These are phyloP conservation scores for Cryptosporidium baileyi DNA, from an alignment of 169 alveolate species.

Conservation along the genomic window DNA sequence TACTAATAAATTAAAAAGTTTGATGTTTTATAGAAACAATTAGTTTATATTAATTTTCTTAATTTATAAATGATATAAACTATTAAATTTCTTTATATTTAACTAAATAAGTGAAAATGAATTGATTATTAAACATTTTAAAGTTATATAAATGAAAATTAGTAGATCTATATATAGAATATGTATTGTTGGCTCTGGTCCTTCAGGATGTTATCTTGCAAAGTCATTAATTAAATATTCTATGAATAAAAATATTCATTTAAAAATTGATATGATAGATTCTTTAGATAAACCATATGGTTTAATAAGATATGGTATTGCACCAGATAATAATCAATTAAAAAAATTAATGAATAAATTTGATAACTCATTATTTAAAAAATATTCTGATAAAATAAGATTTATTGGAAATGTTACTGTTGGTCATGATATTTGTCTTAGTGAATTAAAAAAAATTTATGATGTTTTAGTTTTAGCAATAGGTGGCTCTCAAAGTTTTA, in stretches of 20 bases:
- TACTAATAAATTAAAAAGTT: too few relatives aligned
- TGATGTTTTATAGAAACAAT: too few relatives aligned
- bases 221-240: slow-evolving; percentile 2
- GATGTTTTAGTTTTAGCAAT: slow-evolving; percentile 39
- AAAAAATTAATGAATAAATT: slow-evolving; percentile 8
- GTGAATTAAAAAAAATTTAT: slow-evolving; percentile 9
- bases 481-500: slow-evolving; percentile 46
- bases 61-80: too few relatives aligned
- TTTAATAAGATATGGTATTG: slow-evolving; percentile 44
- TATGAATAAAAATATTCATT: neutral
- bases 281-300: slow-evolving; percentile 48
- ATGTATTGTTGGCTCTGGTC: slow-evolving; percentile 66
- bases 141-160: neutral
- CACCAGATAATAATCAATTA: slow-evolving; percentile 42
- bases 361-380: slow-evolving; percentile 49
- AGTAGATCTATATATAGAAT: neutral
- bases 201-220: slow-evolving; percentile 65
- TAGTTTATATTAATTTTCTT: too few relatives aligned
- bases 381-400: slow-evolving; percentile 12
- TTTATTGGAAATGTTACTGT: slow-evolving; percentile 48
- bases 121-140: neutral
- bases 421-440: slow-evolving; percentile 25
- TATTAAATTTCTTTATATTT: too few relatives aligned
- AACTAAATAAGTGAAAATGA: too few relatives aligned
- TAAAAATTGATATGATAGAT: slow-evolving; percentile 48